A percentile compares a stretch with the other conserved stretches of the same genome.
Conservation (phyloP, 768 basidiomycete genomes). For the Pholiota molesta region DNA sequence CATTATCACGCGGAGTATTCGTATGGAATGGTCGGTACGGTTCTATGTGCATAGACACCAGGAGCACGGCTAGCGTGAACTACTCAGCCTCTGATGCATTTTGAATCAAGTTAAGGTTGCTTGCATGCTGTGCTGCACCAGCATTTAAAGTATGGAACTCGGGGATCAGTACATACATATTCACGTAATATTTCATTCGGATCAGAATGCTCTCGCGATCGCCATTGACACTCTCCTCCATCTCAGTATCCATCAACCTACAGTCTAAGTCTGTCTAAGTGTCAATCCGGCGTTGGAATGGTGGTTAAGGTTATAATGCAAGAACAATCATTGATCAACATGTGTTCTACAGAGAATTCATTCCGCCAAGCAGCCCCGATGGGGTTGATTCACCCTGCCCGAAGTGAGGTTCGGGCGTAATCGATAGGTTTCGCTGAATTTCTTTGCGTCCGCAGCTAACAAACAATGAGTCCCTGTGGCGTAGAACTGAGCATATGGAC, state of each 20-base stretch:
- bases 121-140: background rate
- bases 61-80: background rate
- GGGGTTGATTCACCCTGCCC: conserved; percentile 4
- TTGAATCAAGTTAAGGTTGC: too few species aligned
- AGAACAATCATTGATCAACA: background rate
- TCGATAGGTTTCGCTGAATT: background rate
- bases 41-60: background rate
- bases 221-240: background rate
- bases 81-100: too few species aligned
- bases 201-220: background rate
- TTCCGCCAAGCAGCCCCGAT: background rate
- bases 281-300: background rate
- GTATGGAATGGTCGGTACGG: background rate
- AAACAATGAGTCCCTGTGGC: conserved; percentile 8
- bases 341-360: background rate
- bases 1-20: background rate
- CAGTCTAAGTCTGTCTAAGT: background rate
- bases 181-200: background rate
- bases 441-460: background rate
- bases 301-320: background rate
- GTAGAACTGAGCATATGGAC: background rate
- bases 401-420: background rate
- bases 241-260: background rate
- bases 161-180: background rate
- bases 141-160: background rate